Conservation (phyloP, 495 filamentous ascomycete species). For the Aeminium ludgeri region DNA sequence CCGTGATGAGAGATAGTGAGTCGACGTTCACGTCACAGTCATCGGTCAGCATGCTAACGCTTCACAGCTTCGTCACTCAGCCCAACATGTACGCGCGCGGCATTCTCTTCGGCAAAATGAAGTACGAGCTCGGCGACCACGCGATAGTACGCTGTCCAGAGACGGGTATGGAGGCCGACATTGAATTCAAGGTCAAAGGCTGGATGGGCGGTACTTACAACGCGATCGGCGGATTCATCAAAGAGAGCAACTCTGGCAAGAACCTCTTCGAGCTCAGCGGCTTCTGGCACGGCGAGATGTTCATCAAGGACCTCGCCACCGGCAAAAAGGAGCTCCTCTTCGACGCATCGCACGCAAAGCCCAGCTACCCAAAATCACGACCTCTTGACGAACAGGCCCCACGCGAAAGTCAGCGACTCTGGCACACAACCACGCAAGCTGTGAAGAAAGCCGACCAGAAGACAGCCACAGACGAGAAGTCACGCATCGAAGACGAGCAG, state of each 20-base stretch:
- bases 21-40: conserved; percentile 9
- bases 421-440: conserved; percentile 62
- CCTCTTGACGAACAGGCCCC: conserved; percentile 77
- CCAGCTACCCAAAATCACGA: conserved; percentile 56
- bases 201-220: conserved; percentile 96
- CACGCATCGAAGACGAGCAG: conserved; percentile 80
- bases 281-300: conserved; percentile 89
- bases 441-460: conserved; percentile 75
- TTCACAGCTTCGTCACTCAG: conserved; percentile 64
- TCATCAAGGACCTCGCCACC: conserved; percentile 63
- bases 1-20: conserved; percentile 76
- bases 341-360: conserved; percentile 59
- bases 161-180: conserved; percentile 66
- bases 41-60: conserved; percentile 7
- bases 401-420: conserved; percentile 76
- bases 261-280: conserved; percentile 78
- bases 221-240: conserved; percentile 84
- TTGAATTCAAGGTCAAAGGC: conserved; percentile 98
- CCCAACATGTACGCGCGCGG: conserved; percentile 99
- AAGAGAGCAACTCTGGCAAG: conserved; percentile 72
- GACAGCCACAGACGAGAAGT: conserved; percentile 85
- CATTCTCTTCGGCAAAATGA: conserved; percentile 98
- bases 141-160: conserved; percentile 90
- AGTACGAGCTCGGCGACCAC: conserved; percentile 95
- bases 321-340: conserved; percentile 80